Evolutionary conservation across 2,329 filamentous ascomycete genomes (phyloP), one percentile per base, ranked within the genome.

Genomic region (Fusarium anthophilum): DNA sequence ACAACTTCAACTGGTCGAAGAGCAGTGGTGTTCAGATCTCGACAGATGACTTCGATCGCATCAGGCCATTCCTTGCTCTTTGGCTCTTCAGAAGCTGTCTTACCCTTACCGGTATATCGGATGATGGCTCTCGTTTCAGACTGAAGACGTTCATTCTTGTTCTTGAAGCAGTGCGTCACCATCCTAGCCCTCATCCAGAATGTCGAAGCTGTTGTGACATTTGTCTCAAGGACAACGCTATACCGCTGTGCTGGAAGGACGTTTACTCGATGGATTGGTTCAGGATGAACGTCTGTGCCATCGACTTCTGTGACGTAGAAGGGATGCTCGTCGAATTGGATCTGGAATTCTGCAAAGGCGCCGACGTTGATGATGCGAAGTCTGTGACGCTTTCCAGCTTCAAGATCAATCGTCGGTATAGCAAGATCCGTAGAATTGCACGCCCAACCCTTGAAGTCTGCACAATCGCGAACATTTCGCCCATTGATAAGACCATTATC

Each of bases 181-280:
- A 85, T 84, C 1, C 77, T 85, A 1, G 91, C 90, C 28, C 91
- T 86, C 72, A 94, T 87, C 83, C 92, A 92, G 77, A 91, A 94
- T 13, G 89, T 83, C 22, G 86, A 80, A 10, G 81, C 79, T 0
- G 84, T 83, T 5, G 87, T 86, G 55, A 88, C 87, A 77, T 91
- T 91, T 11, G 91, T 86, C 4, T 88, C 88, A 3, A 94, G 77
- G 1, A 94, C 81, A 20, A 92, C 85, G 76, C 91, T 92, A 76
- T 93, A 94, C 20, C 93, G 87, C 78, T 94, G 92, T 0, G 92
- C 92, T 3, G 92, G 91, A 13, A 91, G 87, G 28, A 95, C 84
- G 69, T 92, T 91, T 60, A 94, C 81, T 69, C 90, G 87, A 39
- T 88, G 85, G 12, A 91, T 87, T 3, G 88, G 84, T 9, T 84